Evolutionary conservation across 805 yeast genomes (phyloP).

Genomic region (Candida peoriensis): DNA sequence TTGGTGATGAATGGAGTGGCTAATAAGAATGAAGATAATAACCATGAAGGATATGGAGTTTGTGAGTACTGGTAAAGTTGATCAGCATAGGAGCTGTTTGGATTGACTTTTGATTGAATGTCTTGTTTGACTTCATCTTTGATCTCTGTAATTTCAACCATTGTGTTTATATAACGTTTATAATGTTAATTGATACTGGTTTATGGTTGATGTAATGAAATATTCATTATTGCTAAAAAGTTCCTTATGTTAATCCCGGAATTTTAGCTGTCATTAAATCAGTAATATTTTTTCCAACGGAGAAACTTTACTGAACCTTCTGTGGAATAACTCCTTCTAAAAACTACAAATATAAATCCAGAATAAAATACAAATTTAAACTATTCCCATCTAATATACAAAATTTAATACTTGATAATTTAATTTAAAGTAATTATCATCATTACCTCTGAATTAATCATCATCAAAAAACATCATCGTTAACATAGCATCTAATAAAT

Average conservation of each 20-base stretch:
- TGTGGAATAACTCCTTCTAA: not conserved
- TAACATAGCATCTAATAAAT: too few relatives aligned
- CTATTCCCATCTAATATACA: conserved; percentile 24
- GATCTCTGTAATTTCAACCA: conserved; percentile 23
- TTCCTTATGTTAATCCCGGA: not conserved
- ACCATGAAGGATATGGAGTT: conserved; percentile 46
- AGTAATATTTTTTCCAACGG: too few relatives aligned
- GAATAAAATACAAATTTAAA: not conserved
- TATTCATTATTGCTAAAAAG: not conserved
- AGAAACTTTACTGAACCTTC: too few relatives aligned
- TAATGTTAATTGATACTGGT: conserved; percentile 32
- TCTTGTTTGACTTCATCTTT: conserved; percentile 14
- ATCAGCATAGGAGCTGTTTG: conserved; percentile 10
- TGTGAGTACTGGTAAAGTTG: conserved; percentile 28
- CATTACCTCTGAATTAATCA: too few relatives aligned
- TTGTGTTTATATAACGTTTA: too few relatives aligned
- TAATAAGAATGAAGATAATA: conserved; percentile 32
- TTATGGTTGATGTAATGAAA: conserved; percentile 44
- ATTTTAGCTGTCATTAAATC: not conserved
- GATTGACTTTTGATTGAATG: conserved; percentile 5
- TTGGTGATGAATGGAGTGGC: conserved; percentile 32
- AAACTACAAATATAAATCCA: not conserved
- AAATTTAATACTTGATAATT: conserved; percentile 4
- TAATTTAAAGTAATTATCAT: too few relatives aligned
- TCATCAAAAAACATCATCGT: too few relatives aligned